phyloP scores from a whole-genome alignment of 1,284 basidiomycete species.

The Irpex rosettiformis region DNA sequence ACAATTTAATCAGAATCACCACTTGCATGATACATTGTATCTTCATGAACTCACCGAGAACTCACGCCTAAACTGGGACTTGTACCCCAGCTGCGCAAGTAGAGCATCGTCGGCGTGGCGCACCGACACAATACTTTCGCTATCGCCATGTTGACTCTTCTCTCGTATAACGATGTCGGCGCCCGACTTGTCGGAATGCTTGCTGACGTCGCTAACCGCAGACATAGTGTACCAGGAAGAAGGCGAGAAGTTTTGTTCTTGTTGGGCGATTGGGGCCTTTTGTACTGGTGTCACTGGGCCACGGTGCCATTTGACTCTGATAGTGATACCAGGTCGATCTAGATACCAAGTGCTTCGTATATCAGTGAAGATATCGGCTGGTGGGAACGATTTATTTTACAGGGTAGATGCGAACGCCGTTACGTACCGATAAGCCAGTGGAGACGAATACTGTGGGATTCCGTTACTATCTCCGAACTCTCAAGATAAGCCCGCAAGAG shows the following conservation, averaged over 20 bases:
- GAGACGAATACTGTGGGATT: neutral
- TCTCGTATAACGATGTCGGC: slow-evolving; percentile 13
- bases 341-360: neutral
- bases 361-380: neutral
- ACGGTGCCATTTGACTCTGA: neutral
- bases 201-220: slow-evolving; percentile 1
- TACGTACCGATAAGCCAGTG: neutral
- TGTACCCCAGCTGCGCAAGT: slow-evolving; percentile 70
- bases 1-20: neutral
- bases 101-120: slow-evolving; percentile 49
- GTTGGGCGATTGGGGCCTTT: neutral
- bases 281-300: neutral
- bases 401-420: neutral
- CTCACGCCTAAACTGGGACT: slow-evolving; percentile 71
- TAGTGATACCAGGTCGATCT: neutral
- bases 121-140: slow-evolving; percentile 20
- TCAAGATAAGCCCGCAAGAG: neutral
- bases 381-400: neutral
- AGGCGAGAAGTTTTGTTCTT: neutral
- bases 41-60: slow-evolving; percentile 54
- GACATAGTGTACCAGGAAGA: slow-evolving; percentile 8
- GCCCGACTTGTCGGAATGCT: slow-evolving; percentile 14
- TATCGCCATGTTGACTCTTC: slow-evolving; percentile 1
- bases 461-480: neutral
- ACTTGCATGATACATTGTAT: neutral